Percentiles rank a stretch among this genome's conserved stretches.
Conservation (phyloP, 176 grass and related monocot genomes). For the Carex scoparia region DNA sequence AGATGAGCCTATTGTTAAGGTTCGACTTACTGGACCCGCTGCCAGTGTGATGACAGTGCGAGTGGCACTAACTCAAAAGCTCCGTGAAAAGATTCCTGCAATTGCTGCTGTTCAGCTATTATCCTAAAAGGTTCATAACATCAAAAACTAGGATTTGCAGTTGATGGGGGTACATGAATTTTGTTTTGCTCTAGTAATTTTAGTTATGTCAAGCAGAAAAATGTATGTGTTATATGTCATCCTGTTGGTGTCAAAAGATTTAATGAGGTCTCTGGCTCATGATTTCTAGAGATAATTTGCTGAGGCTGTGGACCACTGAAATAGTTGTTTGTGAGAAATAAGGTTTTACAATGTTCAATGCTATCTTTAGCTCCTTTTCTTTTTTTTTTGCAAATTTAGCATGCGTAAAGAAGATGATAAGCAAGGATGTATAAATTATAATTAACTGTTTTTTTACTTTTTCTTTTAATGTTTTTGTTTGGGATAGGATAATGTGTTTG, state of each 20-base stretch:
- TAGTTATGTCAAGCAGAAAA: not conserved
- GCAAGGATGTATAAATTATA: not conserved
- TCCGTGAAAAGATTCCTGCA: constrained; percentile 85
- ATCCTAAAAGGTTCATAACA: constrained; percentile 27
- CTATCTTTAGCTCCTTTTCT: not conserved
- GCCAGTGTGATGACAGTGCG: constrained; percentile 89
- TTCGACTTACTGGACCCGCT: constrained; percentile 73
- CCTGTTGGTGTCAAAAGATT: not conserved
- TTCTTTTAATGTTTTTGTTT: not conserved
- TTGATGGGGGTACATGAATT: constrained; percentile 6
- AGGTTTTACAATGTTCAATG: not conserved
- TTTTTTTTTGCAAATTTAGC: not conserved
- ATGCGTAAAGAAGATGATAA: not conserved
- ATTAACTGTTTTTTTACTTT: not conserved
- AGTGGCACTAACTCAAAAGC: constrained; percentile 87
- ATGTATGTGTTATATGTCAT: not conserved
- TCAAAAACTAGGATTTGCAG: not conserved
- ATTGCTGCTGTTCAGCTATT: constrained; percentile 83
- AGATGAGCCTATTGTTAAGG: constrained; percentile 78
- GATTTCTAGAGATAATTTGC: not conserved
- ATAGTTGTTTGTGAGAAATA: not conserved
- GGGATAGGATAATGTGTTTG: not conserved
- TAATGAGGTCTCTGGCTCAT: not conserved
- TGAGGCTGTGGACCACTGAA: not conserved
- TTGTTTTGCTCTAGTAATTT: not conserved